Percentiles rank a stretch among this genome's conserved stretches.
Conservation (phyloP, 1,284 basidiomycete genomes). For the Cronartium quercuum region DNA sequence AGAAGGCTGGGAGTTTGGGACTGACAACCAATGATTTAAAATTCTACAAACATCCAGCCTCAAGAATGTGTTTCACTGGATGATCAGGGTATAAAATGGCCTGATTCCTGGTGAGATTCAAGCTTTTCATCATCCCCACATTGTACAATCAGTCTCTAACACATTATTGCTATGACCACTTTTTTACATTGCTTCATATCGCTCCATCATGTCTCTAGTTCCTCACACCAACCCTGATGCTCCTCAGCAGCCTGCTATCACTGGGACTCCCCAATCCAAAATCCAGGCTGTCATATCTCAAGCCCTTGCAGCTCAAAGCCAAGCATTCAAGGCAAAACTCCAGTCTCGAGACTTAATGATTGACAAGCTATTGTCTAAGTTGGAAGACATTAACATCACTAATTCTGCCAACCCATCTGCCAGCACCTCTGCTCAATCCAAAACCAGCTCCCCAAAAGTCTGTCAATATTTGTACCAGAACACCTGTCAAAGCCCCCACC, state of each 20-base stretch:
- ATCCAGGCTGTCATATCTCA: neutral
- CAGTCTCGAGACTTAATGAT: neutral
- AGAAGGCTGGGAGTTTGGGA: neutral
- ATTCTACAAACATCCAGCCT: neutral
- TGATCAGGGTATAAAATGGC: neutral
- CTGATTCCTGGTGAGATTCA: neutral
- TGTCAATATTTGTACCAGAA: neutral
- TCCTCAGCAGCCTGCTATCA: neutral
- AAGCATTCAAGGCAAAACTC: neutral
- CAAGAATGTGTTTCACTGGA: neutral
- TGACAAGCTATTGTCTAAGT: neutral
- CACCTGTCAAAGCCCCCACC: neutral
- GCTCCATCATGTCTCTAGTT: neutral
- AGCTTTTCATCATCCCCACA: neutral
- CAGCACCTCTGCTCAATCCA: neutral
- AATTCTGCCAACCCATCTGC: neutral
- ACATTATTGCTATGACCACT: neutral
- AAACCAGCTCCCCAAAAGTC: neutral
- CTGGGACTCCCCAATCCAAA: neutral
- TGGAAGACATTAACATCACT: neutral
- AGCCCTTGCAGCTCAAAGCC: neutral
- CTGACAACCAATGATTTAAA: neutral
- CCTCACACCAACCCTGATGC: neutral
- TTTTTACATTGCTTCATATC: neutral
- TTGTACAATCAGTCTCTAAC: neutral